These are phyloP conservation scores for Yarrowia yakushimensis DNA, from an alignment of 805 yeast genomes.

Conservation along the genomic window DNA sequence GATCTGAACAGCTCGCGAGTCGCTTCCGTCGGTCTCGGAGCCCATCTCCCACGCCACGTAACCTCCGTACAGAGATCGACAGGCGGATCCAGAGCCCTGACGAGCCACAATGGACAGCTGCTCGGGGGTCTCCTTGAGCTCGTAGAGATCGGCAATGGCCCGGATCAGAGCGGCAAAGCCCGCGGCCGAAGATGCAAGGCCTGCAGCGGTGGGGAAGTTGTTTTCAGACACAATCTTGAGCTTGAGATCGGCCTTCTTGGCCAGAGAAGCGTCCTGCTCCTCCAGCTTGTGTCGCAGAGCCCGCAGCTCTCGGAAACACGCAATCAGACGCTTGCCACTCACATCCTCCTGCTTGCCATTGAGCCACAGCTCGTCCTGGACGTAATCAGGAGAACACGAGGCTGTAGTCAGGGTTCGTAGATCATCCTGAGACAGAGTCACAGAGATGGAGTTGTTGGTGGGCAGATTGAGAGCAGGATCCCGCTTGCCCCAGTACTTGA, in stretches of 20 bases:
- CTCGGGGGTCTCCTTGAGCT: constrained; percentile 78
- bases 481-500: constrained; percentile 98
- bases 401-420: constrained; percentile 90
- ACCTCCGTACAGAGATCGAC: constrained; percentile 95
- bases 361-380: constrained; percentile 70
- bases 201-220: constrained; percentile 99
- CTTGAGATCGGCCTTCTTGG: constrained; percentile 51
- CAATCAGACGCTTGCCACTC: constrained; percentile 47
- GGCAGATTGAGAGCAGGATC: constrained; percentile 86
- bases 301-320: constrained; percentile 76
- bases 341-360: constrained; percentile 81
- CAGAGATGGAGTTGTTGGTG: constrained; percentile 93
- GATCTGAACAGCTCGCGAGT: constrained; percentile 89
- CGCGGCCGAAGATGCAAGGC: constrained; percentile 96
- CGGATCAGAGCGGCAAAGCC: constrained; percentile 95
- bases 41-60: constrained; percentile 99
- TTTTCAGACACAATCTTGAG: constrained; percentile 86
- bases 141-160: constrained; percentile 79
- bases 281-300: constrained; percentile 62
- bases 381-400: constrained; percentile 55
- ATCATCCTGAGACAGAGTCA: constrained; percentile 87
- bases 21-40: constrained; percentile 64
- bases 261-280: constrained; percentile 44
- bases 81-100: constrained; percentile 98
- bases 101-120: constrained; percentile 92